phyloP scores from a whole-genome alignment of 495 filamentous ascomycete genomes.

The Neurospora hispaniola region DNA sequence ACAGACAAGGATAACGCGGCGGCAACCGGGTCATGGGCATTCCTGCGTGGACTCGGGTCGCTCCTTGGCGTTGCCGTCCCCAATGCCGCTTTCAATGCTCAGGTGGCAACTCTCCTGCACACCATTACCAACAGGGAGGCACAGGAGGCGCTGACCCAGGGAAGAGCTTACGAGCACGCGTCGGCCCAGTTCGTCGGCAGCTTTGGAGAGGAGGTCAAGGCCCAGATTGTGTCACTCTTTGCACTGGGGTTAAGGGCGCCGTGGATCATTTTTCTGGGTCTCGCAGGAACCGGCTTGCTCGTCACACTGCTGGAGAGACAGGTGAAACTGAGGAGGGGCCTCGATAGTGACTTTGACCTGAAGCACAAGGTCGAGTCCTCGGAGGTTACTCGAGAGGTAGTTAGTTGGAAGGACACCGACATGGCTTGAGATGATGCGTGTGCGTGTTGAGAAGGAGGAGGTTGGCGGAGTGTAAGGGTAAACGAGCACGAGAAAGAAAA shows the following conservation, averaged over 20 bases:
- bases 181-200: conserved; percentile 9
- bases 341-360: conserved; percentile 29
- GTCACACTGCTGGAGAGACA: conserved; percentile 26
- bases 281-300: conserved; percentile 13
- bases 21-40: conserved; percentile 34
- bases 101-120: conserved; percentile 8
- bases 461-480: not conserved
- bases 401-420: not conserved
- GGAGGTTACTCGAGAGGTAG: not conserved
- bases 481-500: not conserved
- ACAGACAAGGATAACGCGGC: conserved; percentile 33
- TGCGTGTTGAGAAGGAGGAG: not conserved
- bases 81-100: conserved; percentile 38
- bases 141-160: not conserved
- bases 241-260: conserved; percentile 3
- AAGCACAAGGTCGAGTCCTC: conserved; percentile 3
- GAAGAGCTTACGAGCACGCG: conserved; percentile 16
- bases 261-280: conserved; percentile 12
- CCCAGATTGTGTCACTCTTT: conserved; percentile 6
- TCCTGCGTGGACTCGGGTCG: conserved; percentile 35
- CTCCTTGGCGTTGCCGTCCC: conserved; percentile 41
- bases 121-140: not conserved
- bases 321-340: conserved; percentile 20
- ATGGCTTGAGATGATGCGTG: not conserved
- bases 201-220: not conserved